phyloP scores from a whole-genome alignment of 352 stramenopile species.

The Globisporangium cylindrosporum region DNA sequence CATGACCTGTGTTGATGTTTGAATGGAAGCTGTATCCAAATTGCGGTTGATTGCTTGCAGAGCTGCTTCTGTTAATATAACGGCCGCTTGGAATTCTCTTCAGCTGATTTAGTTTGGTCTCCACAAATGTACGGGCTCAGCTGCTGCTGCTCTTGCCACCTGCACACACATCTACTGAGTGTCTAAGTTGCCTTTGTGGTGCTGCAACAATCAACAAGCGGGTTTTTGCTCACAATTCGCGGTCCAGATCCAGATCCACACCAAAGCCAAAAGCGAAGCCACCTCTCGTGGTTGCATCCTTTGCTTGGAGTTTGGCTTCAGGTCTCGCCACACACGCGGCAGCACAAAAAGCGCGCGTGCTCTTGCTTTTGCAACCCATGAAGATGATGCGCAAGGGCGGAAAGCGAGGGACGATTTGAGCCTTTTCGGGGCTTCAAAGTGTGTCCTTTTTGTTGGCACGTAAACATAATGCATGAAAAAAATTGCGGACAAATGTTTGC shows the following conservation, averaged over 20 bases:
- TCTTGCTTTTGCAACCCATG: slow-evolving; percentile 1
- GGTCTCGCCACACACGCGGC: neutral
- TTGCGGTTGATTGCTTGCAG: neutral
- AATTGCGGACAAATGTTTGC: neutral
- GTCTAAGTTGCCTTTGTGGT: neutral
- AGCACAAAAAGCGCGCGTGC: neutral
- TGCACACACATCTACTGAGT: neutral
- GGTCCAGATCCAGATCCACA: neutral
- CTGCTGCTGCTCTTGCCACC: neutral
- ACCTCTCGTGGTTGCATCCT: neutral
- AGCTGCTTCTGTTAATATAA: neutral
- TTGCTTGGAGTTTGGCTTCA: neutral
- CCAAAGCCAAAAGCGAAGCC: neutral
- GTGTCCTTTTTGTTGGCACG: neutral
- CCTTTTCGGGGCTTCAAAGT: neutral
- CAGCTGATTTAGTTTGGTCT: neutral
- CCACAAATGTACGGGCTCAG: neutral
- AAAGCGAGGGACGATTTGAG: neutral
- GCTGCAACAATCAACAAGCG: neutral
- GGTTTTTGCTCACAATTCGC: neutral
- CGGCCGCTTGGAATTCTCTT: neutral
- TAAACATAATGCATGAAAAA: neutral
- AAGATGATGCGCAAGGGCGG: neutral
- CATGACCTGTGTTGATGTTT: neutral
- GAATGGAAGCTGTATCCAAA: too few relatives aligned